phyloP scores from a whole-genome alignment of 179 eudicot genomes.

The Corrigiola litoralis region DNA sequence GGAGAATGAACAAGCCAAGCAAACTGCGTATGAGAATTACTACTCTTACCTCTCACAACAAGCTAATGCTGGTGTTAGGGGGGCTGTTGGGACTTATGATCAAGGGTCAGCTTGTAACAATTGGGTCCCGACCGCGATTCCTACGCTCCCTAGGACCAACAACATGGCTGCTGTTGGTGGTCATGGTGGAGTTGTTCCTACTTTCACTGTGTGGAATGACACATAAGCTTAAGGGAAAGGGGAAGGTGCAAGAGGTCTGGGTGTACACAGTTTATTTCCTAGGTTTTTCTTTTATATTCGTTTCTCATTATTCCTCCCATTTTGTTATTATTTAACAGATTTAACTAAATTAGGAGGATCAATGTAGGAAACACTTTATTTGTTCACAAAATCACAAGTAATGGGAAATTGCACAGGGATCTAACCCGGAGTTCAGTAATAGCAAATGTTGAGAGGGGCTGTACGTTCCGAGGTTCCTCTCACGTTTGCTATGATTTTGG shows the following conservation, averaged over 20 bases:
- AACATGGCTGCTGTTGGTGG: slow-evolving; percentile 40
- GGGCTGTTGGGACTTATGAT: slow-evolving; percentile 30
- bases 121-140: slow-evolving; percentile 71
- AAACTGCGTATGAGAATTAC: slow-evolving; percentile 36
- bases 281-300: neutral
- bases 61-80: slow-evolving; percentile 23
- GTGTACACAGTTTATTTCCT: slow-evolving; percentile 11
- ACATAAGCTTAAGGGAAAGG: slow-evolving; percentile 11
- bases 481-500: slow-evolving; percentile 78
- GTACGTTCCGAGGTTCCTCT: slow-evolving; percentile 12
- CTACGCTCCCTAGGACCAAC: slow-evolving; percentile 35
- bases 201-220: slow-evolving; percentile 73
- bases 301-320: slow-evolving; percentile 18
- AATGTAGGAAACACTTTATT: neutral
- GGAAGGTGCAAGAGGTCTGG: neutral
- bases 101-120: slow-evolving; percentile 45
- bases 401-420: slow-evolving; percentile 33
- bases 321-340: slow-evolving; percentile 14
- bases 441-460: slow-evolving; percentile 32
- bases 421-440: slow-evolving; percentile 51
- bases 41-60: slow-evolving; percentile 34
- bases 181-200: slow-evolving; percentile 27
- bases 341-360: slow-evolving; percentile 16
- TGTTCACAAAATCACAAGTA: neutral
- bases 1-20: slow-evolving; percentile 11